These are phyloP conservation scores for Ajuga reptans DNA, from an alignment of 305 asterid genomes.

Conservation along the genomic window DNA sequence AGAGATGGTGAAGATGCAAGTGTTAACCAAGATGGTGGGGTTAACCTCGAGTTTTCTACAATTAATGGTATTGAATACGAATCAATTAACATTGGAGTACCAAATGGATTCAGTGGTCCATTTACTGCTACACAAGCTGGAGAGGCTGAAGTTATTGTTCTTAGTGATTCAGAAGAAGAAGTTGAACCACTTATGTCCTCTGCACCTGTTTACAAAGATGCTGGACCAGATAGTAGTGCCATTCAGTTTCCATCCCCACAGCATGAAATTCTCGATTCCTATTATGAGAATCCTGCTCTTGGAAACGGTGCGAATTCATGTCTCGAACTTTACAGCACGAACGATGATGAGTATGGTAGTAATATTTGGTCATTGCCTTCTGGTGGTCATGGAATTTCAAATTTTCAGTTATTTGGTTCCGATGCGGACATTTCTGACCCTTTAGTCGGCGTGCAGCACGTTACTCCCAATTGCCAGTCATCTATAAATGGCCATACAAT, in stretches of 20 bases:
- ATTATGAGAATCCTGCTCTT: slow-evolving; percentile 45
- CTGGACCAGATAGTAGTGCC: slow-evolving; percentile 35
- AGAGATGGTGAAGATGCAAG: slow-evolving; percentile 84
- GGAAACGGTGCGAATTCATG: slow-evolving; percentile 42
- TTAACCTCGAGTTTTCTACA: slow-evolving; percentile 43
- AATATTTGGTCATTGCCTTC: slow-evolving; percentile 71
- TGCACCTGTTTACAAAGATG: slow-evolving; percentile 32
- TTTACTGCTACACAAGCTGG: slow-evolving; percentile 38
- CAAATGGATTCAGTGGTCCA: slow-evolving; percentile 33
- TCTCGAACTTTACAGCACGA: slow-evolving; percentile 42
- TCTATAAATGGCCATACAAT: slow-evolving; percentile 44
- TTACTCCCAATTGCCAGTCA: slow-evolving; percentile 47
- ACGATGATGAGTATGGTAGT: slow-evolving; percentile 63
- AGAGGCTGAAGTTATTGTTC: slow-evolving; percentile 61
- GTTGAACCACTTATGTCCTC: slow-evolving; percentile 37
- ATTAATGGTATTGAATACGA: slow-evolving; percentile 59
- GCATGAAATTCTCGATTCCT: slow-evolving; percentile 54
- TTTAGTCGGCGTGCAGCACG: slow-evolving; percentile 55
- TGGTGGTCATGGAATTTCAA: slow-evolving; percentile 58
- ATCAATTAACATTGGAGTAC: slow-evolving; percentile 39
- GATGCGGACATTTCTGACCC: slow-evolving; percentile 58
- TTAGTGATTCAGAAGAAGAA: slow-evolving; percentile 91
- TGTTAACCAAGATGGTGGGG: slow-evolving; percentile 79
- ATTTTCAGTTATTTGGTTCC: slow-evolving; percentile 79
- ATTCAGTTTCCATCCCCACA: slow-evolving; percentile 38